These are phyloP conservation scores for Bombardia bombarda DNA, from an alignment of 495 filamentous ascomycete genomes.

Conservation along the genomic window DNA sequence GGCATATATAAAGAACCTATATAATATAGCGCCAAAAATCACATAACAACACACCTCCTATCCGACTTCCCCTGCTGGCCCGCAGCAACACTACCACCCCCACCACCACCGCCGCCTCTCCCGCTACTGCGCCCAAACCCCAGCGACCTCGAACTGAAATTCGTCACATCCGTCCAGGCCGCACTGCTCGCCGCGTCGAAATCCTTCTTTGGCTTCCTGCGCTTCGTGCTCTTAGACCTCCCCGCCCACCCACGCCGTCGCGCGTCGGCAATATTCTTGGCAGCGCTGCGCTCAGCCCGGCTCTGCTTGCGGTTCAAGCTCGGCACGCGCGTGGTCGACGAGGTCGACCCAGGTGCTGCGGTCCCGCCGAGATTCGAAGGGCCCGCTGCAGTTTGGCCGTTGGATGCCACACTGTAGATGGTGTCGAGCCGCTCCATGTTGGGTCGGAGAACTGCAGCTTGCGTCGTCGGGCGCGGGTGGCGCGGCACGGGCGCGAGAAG, in stretches of 20 bases:
- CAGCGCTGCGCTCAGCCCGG: conserved; percentile 43
- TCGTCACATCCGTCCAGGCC: conserved; percentile 43
- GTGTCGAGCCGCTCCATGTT: conserved; percentile 63
- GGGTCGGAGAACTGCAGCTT: conserved; percentile 34
- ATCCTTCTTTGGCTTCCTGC: conserved; percentile 17
- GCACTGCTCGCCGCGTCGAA: conserved; percentile 29
- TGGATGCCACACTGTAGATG: conserved; percentile 70
- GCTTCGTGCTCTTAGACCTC: conserved; percentile 29
- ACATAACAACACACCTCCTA: conserved; percentile 50
- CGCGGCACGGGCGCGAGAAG: conserved; percentile 35
- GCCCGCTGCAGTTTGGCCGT: conserved; percentile 48
- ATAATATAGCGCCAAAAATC: too few relatives aligned
- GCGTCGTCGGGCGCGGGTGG: conserved; percentile 31
- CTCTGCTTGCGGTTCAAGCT: conserved; percentile 37
- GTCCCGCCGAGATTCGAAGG: not conserved
- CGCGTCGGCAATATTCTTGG: conserved; percentile 48
- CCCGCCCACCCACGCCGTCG: conserved; percentile 46
- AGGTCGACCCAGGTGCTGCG: conserved; percentile 13
- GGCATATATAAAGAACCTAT: too few relatives aligned
- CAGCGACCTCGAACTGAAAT: conserved; percentile 5
- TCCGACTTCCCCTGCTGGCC: conserved; percentile 25
- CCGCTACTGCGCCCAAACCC: conserved; percentile 4
- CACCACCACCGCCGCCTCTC: not conserved
- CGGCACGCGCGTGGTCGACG: conserved; percentile 21
- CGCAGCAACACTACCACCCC: conserved; percentile 1